These are phyloP conservation scores for Domatiomyces globalis DNA, from an alignment of 2,329 filamentous ascomycete species.

Conservation along the genomic window DNA sequence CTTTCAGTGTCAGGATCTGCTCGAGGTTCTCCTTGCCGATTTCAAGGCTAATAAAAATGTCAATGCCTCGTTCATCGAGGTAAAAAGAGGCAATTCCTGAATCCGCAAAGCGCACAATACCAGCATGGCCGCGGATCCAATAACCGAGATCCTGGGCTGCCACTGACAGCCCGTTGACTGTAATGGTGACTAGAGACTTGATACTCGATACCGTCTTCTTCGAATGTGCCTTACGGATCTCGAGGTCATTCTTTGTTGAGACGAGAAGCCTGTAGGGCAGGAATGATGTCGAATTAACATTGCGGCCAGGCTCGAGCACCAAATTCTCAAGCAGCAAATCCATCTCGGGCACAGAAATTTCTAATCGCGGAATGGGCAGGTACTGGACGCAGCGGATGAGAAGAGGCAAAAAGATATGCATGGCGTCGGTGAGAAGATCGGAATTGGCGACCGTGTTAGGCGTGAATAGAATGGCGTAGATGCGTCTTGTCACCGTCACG, in stretches of 20 bases:
- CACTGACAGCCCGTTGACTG: constrained; percentile 67
- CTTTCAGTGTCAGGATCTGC: constrained; percentile 62
- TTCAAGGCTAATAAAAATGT: constrained; percentile 73
- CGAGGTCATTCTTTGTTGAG: constrained; percentile 72
- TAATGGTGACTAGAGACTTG: constrained; percentile 61
- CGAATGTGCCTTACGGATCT: constrained; percentile 65
- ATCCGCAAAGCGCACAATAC: constrained; percentile 60
- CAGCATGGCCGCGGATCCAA: constrained; percentile 67
- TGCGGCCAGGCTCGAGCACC: constrained; percentile 73
- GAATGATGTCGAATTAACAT: constrained; percentile 76
- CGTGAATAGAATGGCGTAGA: constrained; percentile 57
- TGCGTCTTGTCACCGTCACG: constrained; percentile 48
- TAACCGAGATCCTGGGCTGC: constrained; percentile 80
- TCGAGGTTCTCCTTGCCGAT: constrained; percentile 65
- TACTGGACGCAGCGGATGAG: constrained; percentile 67
- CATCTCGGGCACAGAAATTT: constrained; percentile 67
- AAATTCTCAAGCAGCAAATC: constrained; percentile 83
- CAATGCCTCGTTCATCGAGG: constrained; percentile 74
- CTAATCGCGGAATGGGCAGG: constrained; percentile 79
- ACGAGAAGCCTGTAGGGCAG: constrained; percentile 70
- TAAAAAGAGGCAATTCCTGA: constrained; percentile 74
- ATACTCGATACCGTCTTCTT: constrained; percentile 50
- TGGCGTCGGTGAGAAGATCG: constrained; percentile 58
- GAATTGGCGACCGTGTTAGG: constrained; percentile 49
- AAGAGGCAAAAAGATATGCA: constrained; percentile 69